Conservation (phyloP, 1,139 yeast genomes). For the Candida sanyaensis region DNA sequence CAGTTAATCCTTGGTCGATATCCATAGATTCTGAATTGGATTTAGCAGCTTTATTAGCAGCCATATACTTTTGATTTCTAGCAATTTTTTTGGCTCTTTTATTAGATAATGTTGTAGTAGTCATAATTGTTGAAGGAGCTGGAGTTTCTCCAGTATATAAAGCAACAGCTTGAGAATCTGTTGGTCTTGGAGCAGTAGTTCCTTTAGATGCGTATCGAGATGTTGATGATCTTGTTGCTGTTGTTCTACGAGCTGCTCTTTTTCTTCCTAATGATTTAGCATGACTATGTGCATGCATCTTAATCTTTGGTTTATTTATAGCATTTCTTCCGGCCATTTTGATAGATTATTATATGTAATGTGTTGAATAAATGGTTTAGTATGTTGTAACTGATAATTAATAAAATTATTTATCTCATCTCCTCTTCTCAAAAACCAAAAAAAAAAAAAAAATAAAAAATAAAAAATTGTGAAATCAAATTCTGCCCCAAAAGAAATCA, state of each 20-base stretch:
- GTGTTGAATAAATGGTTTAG: too few species aligned
- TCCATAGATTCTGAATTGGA: slow-evolving; percentile 50
- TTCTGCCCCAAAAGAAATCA: too few species aligned
- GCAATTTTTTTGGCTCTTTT: slow-evolving; percentile 83
- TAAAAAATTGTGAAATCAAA: neutral
- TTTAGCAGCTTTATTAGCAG: slow-evolving; percentile 52
- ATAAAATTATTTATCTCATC: neutral
- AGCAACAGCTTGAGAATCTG: slow-evolving; percentile 66
- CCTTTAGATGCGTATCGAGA: slow-evolving; percentile 38
- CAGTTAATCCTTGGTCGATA: slow-evolving; percentile 37
- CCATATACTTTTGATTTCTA: slow-evolving; percentile 73
- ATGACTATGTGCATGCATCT: slow-evolving; percentile 55
- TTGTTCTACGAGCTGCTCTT: slow-evolving; percentile 55
- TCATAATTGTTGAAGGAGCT: slow-evolving; percentile 42
- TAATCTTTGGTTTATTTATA: slow-evolving; percentile 76
- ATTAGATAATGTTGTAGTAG: slow-evolving; percentile 67
- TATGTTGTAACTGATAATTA: neutral
- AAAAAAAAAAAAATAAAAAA: too few species aligned
- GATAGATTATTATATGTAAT: neutral
- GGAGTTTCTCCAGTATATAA: slow-evolving; percentile 50
- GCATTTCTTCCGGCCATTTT: slow-evolving; percentile 79
- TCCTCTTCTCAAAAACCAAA: neutral
- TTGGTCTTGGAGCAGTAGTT: slow-evolving; percentile 41
- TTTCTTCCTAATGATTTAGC: slow-evolving; percentile 55
- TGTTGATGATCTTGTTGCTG: slow-evolving; percentile 48